These are phyloP conservation scores for Phytophthora cactorum DNA, from an alignment of 352 stramenopile genomes.

Conservation along the genomic window DNA sequence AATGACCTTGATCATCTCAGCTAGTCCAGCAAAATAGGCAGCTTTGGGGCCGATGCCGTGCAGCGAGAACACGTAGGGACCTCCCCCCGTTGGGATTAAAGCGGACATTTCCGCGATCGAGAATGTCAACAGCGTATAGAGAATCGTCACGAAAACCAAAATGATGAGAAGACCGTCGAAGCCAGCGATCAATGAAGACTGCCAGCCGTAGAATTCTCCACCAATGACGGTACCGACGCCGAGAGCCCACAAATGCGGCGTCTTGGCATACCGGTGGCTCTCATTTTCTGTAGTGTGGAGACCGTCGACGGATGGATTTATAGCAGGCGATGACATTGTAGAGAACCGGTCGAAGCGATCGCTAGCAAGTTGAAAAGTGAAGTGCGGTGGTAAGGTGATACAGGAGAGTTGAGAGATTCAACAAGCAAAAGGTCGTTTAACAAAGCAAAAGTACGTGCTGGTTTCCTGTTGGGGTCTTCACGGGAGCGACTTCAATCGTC, in stretches of 20 bases:
- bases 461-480: too few relatives aligned
- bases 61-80: conserved; percentile 73
- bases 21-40: conserved; percentile 68
- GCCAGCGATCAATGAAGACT: conserved; percentile 37
- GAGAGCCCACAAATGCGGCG: conserved; percentile 59
- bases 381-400: too few relatives aligned
- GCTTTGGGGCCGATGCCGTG: conserved; percentile 57
- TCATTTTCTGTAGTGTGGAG: too few relatives aligned
- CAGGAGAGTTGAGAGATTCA: too few relatives aligned
- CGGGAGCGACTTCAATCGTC: too few relatives aligned
- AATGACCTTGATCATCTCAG: conserved; percentile 73
- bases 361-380: too few relatives aligned
- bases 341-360: too few relatives aligned
- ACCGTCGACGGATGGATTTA: too few relatives aligned
- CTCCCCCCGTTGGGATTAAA: conserved; percentile 60
- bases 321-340: too few relatives aligned
- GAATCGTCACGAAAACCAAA: conserved; percentile 61
- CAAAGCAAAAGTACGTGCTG: too few relatives aligned
- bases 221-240: conserved; percentile 60
- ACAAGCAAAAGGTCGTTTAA: too few relatives aligned
- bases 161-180: conserved; percentile 59
- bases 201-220: conserved; percentile 69
- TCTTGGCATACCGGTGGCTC: conserved; percentile 49
- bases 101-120: conserved; percentile 78
- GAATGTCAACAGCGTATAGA: conserved; percentile 77